Evolutionary conservation across 768 basidiomycete species (phyloP).

Genomic region (Gymnopilus dilepis): DNA sequence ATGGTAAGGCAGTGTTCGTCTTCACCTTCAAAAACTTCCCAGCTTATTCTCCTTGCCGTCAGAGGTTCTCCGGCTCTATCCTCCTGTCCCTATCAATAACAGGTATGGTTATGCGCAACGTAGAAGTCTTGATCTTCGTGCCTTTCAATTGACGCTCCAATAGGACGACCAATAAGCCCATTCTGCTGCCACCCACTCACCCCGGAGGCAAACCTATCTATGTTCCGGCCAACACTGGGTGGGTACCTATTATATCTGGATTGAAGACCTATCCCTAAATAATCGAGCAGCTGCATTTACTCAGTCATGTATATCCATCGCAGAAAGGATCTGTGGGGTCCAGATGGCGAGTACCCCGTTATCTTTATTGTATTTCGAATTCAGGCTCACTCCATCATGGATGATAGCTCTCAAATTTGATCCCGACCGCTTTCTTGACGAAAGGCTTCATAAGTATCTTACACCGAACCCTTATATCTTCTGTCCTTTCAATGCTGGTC

Average conservation of each 20-base stretch:
- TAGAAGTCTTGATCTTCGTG: neutral
- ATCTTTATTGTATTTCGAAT: neutral
- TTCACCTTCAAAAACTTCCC: neutral
- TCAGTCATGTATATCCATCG: constrained; percentile 54
- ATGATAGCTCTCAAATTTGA: constrained; percentile 56
- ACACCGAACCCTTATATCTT: constrained; percentile 72
- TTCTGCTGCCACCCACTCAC: constrained; percentile 17
- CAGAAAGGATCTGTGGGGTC: constrained; percentile 56
- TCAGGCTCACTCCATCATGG: neutral
- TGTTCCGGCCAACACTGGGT: constrained; percentile 43
- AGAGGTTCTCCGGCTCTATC: constrained; percentile 51
- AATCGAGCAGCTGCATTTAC: constrained; percentile 29
- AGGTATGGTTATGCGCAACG: neutral
- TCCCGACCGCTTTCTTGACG: constrained; percentile 69
- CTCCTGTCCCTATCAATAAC: constrained; percentile 30
- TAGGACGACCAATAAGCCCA: constrained; percentile 13
- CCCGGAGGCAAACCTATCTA: constrained; percentile 25
- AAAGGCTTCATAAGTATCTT: constrained; percentile 57
- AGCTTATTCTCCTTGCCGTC: neutral
- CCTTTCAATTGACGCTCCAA: neutral
- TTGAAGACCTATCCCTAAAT: neutral
- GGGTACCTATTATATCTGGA: constrained; percentile 28
- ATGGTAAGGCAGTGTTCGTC: constrained; percentile 26
- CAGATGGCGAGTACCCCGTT: constrained; percentile 45
- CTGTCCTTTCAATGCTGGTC: constrained; percentile 71